Evolutionary conservation across 768 basidiomycete genomes (phyloP).

Genomic region (Sporobolomyces phaffii): DNA sequence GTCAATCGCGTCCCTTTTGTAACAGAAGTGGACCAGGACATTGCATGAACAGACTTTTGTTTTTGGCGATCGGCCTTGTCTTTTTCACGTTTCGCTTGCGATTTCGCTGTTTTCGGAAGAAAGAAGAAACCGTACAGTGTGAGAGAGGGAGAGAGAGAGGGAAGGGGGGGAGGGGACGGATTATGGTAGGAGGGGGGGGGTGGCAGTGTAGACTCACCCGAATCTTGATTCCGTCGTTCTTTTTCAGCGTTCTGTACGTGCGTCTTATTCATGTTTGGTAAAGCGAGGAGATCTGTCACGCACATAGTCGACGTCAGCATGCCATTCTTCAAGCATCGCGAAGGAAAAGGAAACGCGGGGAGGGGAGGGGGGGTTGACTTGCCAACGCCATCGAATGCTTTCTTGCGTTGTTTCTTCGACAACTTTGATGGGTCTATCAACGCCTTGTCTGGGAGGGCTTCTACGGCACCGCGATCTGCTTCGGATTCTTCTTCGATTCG

Average conservation of each 20-base stretch:
- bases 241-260: conserved; percentile 14
- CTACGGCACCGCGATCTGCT: background rate
- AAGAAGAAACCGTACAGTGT: background rate
- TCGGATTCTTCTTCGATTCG: conserved; percentile 22
- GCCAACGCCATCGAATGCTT: conserved; percentile 36
- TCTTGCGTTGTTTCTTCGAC: conserved; percentile 36
- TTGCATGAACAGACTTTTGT: conserved; percentile 21
- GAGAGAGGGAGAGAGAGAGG: too few species aligned
- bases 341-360: background rate
- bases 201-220: background rate
- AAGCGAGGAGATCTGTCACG: conserved; percentile 20
- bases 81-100: conserved; percentile 27
- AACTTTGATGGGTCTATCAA: conserved; percentile 10
- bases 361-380: background rate
- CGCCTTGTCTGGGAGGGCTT: conserved; percentile 11
- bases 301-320: too few species aligned
- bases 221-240: conserved; percentile 11
- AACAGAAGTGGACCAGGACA: background rate
- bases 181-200: too few species aligned
- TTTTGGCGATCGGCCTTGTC: conserved; percentile 34
- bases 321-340: background rate
- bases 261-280: conserved; percentile 31
- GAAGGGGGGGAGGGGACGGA: too few species aligned
- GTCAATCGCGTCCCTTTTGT: background rate
- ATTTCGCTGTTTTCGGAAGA: background rate